phyloP scores from a whole-genome alignment of 2,329 filamentous ascomycete genomes.

The Aspergillus nomiae region DNA sequence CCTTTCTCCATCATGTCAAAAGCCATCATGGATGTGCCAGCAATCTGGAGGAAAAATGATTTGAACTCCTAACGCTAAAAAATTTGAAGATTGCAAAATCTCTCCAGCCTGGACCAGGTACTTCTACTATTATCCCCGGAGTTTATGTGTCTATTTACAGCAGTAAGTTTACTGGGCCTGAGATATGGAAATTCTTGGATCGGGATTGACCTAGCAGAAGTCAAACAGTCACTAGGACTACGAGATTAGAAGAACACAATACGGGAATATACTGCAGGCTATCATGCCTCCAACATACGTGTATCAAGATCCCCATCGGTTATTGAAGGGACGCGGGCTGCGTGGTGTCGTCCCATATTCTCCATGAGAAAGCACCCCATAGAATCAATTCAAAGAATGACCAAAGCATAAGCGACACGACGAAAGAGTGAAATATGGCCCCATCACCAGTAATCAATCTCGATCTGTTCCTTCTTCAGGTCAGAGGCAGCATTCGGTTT shows the following conservation, averaged over 20 bases:
- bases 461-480: slow-evolving; percentile 1
- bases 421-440: too few relatives aligned
- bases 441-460: slow-evolving; percentile 15
- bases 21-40: too few relatives aligned
- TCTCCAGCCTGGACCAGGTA: neutral
- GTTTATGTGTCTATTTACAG: neutral
- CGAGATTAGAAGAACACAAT: too few relatives aligned
- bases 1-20: too few relatives aligned
- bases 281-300: neutral
- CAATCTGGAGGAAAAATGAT: neutral
- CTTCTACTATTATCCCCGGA: neutral
- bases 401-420: neutral
- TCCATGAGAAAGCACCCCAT: neutral
- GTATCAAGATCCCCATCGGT: neutral
- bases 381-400: neutral
- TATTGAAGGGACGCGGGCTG: neutral
- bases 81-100: neutral
- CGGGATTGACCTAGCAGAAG: neutral
- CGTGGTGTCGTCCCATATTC: neutral
- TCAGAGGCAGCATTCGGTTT: slow-evolving; percentile 2
- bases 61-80: neutral
- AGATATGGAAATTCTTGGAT: neutral
- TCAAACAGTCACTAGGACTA: neutral
- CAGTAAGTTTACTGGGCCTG: neutral
- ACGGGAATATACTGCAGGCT: neutral